These are phyloP conservation scores for Alternaria brassicae DNA, from an alignment of 2,329 filamentous ascomycete genomes.

Conservation along the genomic window DNA sequence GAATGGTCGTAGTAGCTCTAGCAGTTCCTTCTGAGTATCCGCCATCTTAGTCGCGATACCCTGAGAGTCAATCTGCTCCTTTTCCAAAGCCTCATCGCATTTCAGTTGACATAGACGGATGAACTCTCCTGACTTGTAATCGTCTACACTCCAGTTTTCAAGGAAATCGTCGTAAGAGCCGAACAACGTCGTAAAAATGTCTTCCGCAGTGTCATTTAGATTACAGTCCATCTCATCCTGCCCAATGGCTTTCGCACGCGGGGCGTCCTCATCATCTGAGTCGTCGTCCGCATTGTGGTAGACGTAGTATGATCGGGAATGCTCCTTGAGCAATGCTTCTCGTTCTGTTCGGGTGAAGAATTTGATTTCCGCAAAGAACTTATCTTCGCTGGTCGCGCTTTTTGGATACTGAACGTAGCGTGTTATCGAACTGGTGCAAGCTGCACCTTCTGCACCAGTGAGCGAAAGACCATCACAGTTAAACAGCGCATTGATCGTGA, in stretches of 20 bases:
- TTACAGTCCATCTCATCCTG: constrained; percentile 26
- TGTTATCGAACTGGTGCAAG: constrained; percentile 28
- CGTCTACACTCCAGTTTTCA: constrained; percentile 17
- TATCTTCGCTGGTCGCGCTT: constrained; percentile 22
- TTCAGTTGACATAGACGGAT: constrained; percentile 19
- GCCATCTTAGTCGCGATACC: not conserved
- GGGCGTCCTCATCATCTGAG: constrained; percentile 27
- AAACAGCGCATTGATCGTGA: constrained; percentile 29
- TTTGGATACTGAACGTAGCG: no score
- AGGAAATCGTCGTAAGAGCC: constrained; percentile 22
- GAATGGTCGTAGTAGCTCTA: constrained; percentile 23
- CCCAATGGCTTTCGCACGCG: not conserved
- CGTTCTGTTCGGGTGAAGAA: constrained; percentile 23
- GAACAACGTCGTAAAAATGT: constrained; percentile 28
- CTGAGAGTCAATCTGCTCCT: constrained; percentile 1
- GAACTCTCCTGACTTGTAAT: no score
- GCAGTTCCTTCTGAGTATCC: constrained; percentile 14
- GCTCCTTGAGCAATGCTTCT: constrained; percentile 24
- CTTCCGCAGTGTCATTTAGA: constrained; percentile 28
- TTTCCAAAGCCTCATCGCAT: constrained; percentile 20
- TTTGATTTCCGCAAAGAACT: constrained; percentile 21
- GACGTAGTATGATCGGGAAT: constrained; percentile 14
- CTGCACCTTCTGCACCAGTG: constrained; percentile 28
- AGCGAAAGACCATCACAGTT: constrained; percentile 27
- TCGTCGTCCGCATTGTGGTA: constrained; percentile 25